Base-by-base conservation (phyloP, 1,284 basidiomycete species). In the Sanghuangporus sanghuang region DNA sequence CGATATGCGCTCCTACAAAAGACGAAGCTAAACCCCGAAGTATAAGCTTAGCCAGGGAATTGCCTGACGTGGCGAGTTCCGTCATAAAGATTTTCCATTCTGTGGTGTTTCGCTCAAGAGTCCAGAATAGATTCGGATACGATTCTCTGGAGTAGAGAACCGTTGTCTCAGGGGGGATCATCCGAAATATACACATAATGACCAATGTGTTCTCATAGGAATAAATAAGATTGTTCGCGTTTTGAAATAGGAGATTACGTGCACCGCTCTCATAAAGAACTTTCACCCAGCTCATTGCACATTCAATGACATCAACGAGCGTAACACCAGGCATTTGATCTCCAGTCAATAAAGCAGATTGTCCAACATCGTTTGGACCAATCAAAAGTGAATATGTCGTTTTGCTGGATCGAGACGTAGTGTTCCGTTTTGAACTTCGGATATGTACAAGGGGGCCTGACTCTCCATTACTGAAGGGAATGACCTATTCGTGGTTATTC, bases 311-410 rank as follows among this genome's bases (percentile, higher is more conserved):
- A 50, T 79, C 71, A 6, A 79, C 78, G 62, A 82, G 68, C 5
- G 77, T 80, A 8, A 78, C 77, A 0, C 73, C 75, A 0, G 73
- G 70, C 0, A 69, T 64, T 57, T 74, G 70, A 4, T 70, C 66
- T 0, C 78, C 79, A 0, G 77, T 79, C 21, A 80, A 57, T n/a
- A 81, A 68, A 27, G 71, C 74, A 35, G 67, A 69, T 27, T 52
- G 73, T 6, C 81, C 81, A 6, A 81, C 70, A 67, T 80, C 79
- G 66, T 81, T 81, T 14, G 80, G 79, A 9, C 79, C 80, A 61
- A 81, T 82, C 81, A 81, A 81, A 6, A 82, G 71, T 16, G 78
- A 78, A 65, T 78, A 81, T 12, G 81, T 67, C 5, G 81, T 82
- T 56, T 73, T 9, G 75, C 68, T 0, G 75, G 64, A 27, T 68